phyloP scores from a whole-genome alignment of 75 land plant species.

The Gnetum montanum region DNA sequence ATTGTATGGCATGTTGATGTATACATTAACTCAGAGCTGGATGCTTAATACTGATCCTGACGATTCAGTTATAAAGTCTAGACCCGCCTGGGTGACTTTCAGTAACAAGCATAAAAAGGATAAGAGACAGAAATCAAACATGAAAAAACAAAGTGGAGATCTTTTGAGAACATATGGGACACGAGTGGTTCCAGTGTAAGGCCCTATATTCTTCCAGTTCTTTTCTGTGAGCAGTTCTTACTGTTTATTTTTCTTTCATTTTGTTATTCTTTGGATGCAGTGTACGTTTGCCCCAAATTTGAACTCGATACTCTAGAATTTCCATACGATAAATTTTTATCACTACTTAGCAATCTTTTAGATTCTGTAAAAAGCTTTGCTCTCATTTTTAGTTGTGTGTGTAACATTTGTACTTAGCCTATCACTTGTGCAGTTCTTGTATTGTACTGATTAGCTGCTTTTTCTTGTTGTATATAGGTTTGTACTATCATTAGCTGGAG shows the following conservation, averaged over 20 bases:
- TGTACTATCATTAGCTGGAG: conserved; percentile 84
- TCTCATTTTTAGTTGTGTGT: too few species aligned
- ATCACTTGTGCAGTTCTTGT: too few species aligned
- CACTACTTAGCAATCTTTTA: too few species aligned
- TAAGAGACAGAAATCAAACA: conserved; percentile 20
- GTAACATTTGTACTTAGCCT: too few species aligned
- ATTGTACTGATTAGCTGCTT: too few species aligned
- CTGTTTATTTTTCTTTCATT: too few species aligned
- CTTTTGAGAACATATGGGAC: conserved; percentile 81
- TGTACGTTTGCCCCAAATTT: too few species aligned
- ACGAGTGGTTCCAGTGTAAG: conserved; percentile 96
- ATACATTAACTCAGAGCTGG: not conserved
- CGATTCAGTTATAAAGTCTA: conserved; percentile 66
- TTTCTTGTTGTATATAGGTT: conserved; percentile 44
- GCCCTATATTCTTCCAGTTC: not conserved
- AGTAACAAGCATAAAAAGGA: conserved; percentile 25
- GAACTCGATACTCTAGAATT: too few species aligned
- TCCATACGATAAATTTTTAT: too few species aligned
- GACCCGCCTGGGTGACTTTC: conserved; percentile 58
- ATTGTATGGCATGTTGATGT: not conserved
- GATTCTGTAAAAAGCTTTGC: too few species aligned
- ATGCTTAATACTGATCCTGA: conserved; percentile 21
- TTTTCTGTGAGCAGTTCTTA: too few species aligned
- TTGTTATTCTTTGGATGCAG: too few species aligned
- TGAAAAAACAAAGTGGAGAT: conserved; percentile 34